phyloP scores from a whole-genome alignment of 208 protist genomes.

The Jaenimonas drosophilae region DNA sequence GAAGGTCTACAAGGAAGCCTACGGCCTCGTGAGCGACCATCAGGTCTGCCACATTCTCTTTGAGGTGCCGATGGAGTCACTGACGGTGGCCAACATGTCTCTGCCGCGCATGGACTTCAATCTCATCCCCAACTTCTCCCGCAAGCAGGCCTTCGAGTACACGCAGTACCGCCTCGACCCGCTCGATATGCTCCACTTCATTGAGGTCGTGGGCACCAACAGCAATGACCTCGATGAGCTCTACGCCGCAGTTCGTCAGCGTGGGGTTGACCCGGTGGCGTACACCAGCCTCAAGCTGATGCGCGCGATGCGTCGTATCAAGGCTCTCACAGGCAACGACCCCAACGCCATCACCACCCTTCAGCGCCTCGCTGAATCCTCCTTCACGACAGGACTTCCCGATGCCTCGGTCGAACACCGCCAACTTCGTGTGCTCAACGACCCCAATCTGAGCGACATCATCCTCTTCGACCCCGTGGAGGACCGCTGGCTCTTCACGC shows the following conservation, averaged over 20 bases:
- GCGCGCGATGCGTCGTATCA: slow-evolving; percentile 57
- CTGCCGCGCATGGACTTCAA: slow-evolving; percentile 70
- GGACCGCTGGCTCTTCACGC: slow-evolving; percentile 66
- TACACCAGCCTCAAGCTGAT: slow-evolving; percentile 64
- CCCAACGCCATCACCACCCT: slow-evolving; percentile 24
- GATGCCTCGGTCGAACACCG: slow-evolving; percentile 27
- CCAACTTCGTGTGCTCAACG: slow-evolving; percentile 28
- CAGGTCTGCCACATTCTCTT: slow-evolving; percentile 62
- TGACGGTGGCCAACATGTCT: slow-evolving; percentile 34
- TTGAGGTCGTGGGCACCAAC: slow-evolving; percentile 69
- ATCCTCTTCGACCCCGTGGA: slow-evolving; percentile 73
- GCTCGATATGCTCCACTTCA: slow-evolving; percentile 59
- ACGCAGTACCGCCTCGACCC: slow-evolving; percentile 65
- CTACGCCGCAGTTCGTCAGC: slow-evolving; percentile 52
- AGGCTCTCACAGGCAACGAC: slow-evolving; percentile 23
- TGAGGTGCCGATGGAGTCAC: slow-evolving; percentile 55
- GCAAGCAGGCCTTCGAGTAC: slow-evolving; percentile 59
- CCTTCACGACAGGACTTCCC: slow-evolving; percentile 30
- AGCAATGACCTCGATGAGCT: slow-evolving; percentile 82
- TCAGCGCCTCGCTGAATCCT: slow-evolving; percentile 34
- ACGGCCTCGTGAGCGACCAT: slow-evolving; percentile 56
- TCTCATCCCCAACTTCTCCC: slow-evolving; percentile 61
- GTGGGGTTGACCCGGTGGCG: slow-evolving; percentile 26
- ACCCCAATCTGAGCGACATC: slow-evolving; percentile 45
- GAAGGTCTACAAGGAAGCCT: slow-evolving; percentile 60